These are phyloP conservation scores for Eutypa lata DNA, from an alignment of 2,329 filamentous ascomycete genomes.

Conservation along the genomic window DNA sequence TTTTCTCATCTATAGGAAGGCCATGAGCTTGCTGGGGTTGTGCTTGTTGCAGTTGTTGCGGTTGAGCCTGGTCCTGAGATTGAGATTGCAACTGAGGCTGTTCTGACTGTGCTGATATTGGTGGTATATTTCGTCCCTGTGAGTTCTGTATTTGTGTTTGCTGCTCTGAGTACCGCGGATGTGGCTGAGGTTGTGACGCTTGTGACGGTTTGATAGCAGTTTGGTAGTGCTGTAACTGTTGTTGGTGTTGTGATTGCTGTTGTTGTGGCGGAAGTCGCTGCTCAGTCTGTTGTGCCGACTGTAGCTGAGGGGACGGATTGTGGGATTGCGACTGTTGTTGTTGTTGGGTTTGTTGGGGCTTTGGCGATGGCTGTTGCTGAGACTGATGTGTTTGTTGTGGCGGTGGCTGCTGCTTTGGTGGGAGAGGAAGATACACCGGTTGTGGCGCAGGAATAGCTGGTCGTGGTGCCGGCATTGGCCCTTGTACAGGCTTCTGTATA, in stretches of 20 bases:
- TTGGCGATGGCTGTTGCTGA: slow-evolving; percentile 1
- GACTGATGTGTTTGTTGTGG: slow-evolving; percentile 1
- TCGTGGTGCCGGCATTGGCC: slow-evolving; percentile 15
- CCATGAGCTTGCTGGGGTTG: slow-evolving; percentile 5
- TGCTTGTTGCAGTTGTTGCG: slow-evolving; percentile 7
- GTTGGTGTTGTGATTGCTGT: slow-evolving; percentile 10
- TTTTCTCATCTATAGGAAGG: not conserved
- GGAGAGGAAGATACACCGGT: slow-evolving; percentile 24
- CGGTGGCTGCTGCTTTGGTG: slow-evolving; percentile 1
- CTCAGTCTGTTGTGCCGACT: not conserved
- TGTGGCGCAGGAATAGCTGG: slow-evolving; percentile 28
- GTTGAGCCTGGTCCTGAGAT: slow-evolving; percentile 6
- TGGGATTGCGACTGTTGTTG: slow-evolving; percentile 1
- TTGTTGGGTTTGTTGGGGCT: slow-evolving; percentile 3
- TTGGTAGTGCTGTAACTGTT: slow-evolving; percentile 5
- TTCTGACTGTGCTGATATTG: not conserved
- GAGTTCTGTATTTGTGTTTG: not conserved
- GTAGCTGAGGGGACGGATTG: slow-evolving; percentile 4
- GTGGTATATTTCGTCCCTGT: slow-evolving; percentile 1
- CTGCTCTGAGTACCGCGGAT: not conserved
- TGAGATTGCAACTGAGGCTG: slow-evolving; percentile 9
- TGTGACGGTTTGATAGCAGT: slow-evolving; percentile 9
- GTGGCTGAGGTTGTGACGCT: slow-evolving; percentile 6
- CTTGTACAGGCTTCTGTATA: slow-evolving; percentile 11
- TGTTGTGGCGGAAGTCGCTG: not conserved